Base-by-base conservation (phyloP, 2,329 filamentous ascomycete genomes). In the Apiospora saccharicola region DNA sequence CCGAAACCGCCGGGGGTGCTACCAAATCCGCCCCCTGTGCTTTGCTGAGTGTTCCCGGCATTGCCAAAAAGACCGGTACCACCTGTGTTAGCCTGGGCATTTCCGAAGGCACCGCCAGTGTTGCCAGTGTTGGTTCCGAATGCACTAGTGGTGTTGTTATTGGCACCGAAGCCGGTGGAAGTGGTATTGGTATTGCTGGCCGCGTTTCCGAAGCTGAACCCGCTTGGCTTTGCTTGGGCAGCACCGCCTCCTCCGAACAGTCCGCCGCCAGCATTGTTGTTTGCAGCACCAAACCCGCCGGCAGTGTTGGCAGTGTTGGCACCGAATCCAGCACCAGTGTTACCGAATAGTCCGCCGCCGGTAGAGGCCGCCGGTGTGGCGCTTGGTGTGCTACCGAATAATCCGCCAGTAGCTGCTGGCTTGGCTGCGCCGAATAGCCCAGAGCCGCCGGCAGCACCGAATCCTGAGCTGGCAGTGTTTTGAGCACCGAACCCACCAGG, bases 281-380 rank as follows among this genome's bases (percentile, higher is more conserved):
- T 78, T 53, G 81, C 83, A 51, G 83, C 73, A 67, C 89, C 89
- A 75, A 91, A 91, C 14, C 83, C 85, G 74, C 83, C 80, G 53
- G 77, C 77, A 10, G 81, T 77, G 73, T 82, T 85, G 73, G 81
- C 85, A 74, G 77, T 83, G 72, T 74, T 80, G 41, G 68, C 46
- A 41, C 87, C 88, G 74, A 87, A 88, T 12, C 86, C 85, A 57
- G 78, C 79, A 46, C 82, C 83, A 76, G 89, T 86, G 77, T 80
- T 73, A 34, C 78, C 78, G 51, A 80, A 81, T 22, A 79, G 43
- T 34, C 78, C 75, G 8, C 69, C 49, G 19, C 76, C 70, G 69
- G 78, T 77, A 26, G 78, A 70, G 69, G 78, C 77, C 6, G 76
- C 75, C 30, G 75, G 24, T 47, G 43, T 3, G 24, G 46, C 47